Conservation (phyloP, 2,329 filamentous ascomycete genomes). For the Cladosporium colombiae region DNA sequence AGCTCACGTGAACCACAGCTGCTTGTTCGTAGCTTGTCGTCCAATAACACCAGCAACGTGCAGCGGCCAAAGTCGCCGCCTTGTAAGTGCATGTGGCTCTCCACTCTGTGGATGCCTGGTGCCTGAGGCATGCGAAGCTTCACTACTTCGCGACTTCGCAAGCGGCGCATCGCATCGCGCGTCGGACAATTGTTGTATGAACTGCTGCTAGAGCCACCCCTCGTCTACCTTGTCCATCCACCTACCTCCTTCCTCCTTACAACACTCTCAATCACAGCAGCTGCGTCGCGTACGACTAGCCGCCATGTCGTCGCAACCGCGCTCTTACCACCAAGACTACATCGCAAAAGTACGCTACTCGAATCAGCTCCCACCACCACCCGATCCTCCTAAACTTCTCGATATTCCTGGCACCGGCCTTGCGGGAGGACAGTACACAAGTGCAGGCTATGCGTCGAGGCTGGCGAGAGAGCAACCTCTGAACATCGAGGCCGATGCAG, state of each 20-base stretch:
- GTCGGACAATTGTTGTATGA: neutral
- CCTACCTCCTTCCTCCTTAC: neutral
- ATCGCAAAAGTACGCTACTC: constrained; percentile 94
- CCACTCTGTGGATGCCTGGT: neutral
- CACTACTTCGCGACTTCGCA: constrained; percentile 7
- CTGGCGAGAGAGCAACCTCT: constrained; percentile 88
- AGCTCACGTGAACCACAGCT: constrained; percentile 3
- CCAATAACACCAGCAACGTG: constrained; percentile 19
- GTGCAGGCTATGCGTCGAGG: constrained; percentile 83
- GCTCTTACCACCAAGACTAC: constrained; percentile 82
- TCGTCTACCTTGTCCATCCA: neutral
- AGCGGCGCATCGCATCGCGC: constrained; percentile 11
- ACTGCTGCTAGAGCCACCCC: neutral
- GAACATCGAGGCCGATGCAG: constrained; percentile 96
- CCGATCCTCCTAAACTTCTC: constrained; percentile 92
- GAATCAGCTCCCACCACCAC: constrained; percentile 91
- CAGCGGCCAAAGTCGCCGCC: neutral
- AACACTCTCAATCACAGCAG: neutral
- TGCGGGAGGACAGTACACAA: constrained; percentile 83
- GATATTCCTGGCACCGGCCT: constrained; percentile 95
- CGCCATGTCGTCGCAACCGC: constrained; percentile 30
- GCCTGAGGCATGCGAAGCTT: constrained; percentile 1
- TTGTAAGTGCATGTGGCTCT: neutral
- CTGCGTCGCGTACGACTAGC: neutral
- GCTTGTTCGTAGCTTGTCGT: constrained; percentile 4